Base-by-base conservation (phyloP, 352 stramenopile genomes). In the Bremia lactucae region DNA sequence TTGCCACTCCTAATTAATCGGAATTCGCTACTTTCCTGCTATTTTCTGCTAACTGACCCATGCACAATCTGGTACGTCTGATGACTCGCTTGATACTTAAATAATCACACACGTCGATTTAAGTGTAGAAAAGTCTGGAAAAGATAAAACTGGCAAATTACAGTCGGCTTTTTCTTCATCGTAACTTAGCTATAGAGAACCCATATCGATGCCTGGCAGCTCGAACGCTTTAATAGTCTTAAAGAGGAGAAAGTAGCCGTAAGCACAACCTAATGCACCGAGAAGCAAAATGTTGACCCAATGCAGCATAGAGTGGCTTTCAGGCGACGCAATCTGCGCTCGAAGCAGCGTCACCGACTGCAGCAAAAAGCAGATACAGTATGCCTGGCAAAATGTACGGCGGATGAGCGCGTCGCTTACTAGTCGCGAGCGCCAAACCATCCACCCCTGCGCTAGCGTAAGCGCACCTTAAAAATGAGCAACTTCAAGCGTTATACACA, bases 171-270 rank as follows among this genome's bases (percentile, higher is more conserved):
- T 14, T 31, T 36, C 15, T 34, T 19, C 19, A 22, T 20, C 25
- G 15, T 38, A 15, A 20, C 15, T 10, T 25, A 36, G 16, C 23
- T 52, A 87, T 23, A 83, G 46, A 16, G 59, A 22, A 11, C 59
- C 56, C 44, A 83, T 85, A 29, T 72, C 59, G 35, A 69, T 62
- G 36, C 68, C 72, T 15, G 80, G 80, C 18, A 92, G 58, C 48
- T 92, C 80, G 37, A 92, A 92, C 18, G 75, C 76, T 59, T 92
- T 92, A 56, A 89, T 88, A 43, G 80, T 86, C 69, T 86, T 88
- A 63, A 87, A 89, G 26, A 73, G 46, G 22, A 92, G 65, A 42
- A 92, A 89, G 59, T 89, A 89, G 45, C 80, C 76, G 54, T 92
- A 92, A 7, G 67, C 71, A 10, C 52, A 62, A 22, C 76, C 76